Evolutionary conservation across 2,329 filamentous ascomycete genomes (phyloP), one percentile per base, ranked within the genome.

Genomic region (Cordyceps javanica): DNA sequence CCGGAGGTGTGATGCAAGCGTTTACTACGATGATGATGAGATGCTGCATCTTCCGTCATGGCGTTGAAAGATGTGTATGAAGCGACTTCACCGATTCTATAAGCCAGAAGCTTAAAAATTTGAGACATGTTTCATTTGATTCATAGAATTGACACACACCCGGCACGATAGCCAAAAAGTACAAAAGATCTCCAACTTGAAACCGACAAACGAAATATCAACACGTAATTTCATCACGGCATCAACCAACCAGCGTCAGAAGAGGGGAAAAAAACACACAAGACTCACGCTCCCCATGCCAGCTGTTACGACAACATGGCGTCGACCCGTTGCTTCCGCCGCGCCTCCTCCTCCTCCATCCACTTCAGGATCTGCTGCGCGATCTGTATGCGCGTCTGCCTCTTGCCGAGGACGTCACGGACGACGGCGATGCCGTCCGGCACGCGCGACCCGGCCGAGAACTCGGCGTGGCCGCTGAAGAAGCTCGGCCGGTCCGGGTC

Each of bases 281-380:
- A n/a, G n/a, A n/a, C n/a, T n/a, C n/a, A n/a, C n/a, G n/a, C n/a
- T n/a, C n/a, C n/a, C n/a, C n/a, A n/a, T n/a, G n/a, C n/a, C n/a
- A n/a, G n/a, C n/a, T n/a, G n/a, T n/a, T n/a, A 51, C 36, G 36
- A 26, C 38, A 59, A 10, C 30, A 56, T 13, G 1, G 13, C 38
- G 13, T 56, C 42, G 8, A 50, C 14, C 39, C 39, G 5, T 8
- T 60, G 58, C 4, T 58, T 25, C 46, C 64, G 62, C 21, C 3
- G 48, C 52, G 56, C 46, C 10, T 61, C 52, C 55, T 69, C 61
- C 42, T 63, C 61, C 55, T 66, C 55, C 30, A 82, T 59, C 64
- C 69, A 72, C 6, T 38, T 60, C 14, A 80, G 61, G 3, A 81
- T 64, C 32, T 63, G 60, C 60, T 72, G 69, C 0, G 77, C 75